These are phyloP conservation scores for Houttuynia cordata DNA, from an alignment of 164 flowering plant genomes.

Conservation along the genomic window DNA sequence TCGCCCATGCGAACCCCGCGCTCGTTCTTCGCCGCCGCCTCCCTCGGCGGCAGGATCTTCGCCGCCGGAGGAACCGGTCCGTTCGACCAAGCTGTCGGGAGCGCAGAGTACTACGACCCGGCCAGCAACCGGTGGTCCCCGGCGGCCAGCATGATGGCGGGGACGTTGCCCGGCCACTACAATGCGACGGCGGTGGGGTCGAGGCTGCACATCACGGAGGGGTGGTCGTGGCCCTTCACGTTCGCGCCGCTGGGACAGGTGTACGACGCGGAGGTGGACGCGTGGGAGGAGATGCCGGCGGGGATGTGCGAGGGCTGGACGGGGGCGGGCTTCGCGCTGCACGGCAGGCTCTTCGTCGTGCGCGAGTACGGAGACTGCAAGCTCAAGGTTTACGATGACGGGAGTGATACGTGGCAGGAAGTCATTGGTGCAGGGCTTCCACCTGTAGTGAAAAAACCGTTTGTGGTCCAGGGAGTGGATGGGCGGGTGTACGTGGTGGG, in stretches of 20 bases:
- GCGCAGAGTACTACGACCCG: conserved; percentile 32
- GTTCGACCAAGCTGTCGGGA: conserved; percentile 12
- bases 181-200: conserved; percentile 33
- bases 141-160: conserved; percentile 18
- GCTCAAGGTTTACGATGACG: conserved; percentile 28
- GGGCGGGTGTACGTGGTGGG: conserved; percentile 32
- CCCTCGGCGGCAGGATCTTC: conserved; percentile 23
- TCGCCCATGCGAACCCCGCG: conserved; percentile 25
- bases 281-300: conserved; percentile 39
- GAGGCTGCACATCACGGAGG: conserved; percentile 40
- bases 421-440: conserved; percentile 34
- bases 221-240: conserved; percentile 56
- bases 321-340: conserved; percentile 28
- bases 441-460: conserved; percentile 29
- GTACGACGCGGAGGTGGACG: conserved; percentile 28
- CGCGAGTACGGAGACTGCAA: conserved; percentile 35
- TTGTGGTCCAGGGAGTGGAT: conserved; percentile 24
- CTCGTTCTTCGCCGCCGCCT: conserved; percentile 28
- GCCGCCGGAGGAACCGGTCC: conserved; percentile 32
- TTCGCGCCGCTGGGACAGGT: conserved; percentile 32
- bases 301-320: conserved; percentile 60
- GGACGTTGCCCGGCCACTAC: conserved; percentile 15
- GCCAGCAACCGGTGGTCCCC: conserved; percentile 22
- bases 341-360: conserved; percentile 29
- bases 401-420: conserved; percentile 31